Base-by-base conservation (phyloP, 2,329 filamentous ascomycete genomes). In the Ascochyta rabiei region DNA sequence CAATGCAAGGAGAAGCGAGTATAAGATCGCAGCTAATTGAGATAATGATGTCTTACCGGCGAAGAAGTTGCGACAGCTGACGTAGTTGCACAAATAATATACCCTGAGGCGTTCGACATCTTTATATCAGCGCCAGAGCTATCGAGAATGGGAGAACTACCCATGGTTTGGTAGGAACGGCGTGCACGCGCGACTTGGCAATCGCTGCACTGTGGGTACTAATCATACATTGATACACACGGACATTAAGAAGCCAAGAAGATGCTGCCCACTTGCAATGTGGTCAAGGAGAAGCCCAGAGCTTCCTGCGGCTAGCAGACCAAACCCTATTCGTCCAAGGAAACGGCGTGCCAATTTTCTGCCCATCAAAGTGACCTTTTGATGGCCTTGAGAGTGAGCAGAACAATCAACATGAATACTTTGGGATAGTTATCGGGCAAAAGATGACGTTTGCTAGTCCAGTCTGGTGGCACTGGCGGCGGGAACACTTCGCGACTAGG, bases 391-490 rank as follows among this genome's bases (percentile, higher is more conserved):
- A 6, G 21, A 35, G 19, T 39, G 50, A 45, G 50, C 50, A 48
- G 44, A 43, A 26, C 26, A 19, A 35, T 18, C 33, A 16, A 18
- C 35, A 18, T 16, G n/a, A 37, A 41, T 24, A 18, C 1, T n/a
- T 15, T 23, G 21, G 6, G 26, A 33, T 38, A 9, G 12, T 7
- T 28, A 12, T 54, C 19, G 39, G 24, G 28, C 10, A 28, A 5
- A 42, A 38, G 18, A 46, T 55, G 52, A 49, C 52, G 52, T 46
- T 49, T 24, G 41, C 35, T 8, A 19, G 45, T 15, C n/a, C 23
- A 15, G 33, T 44, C n/a, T 41, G 31, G 43, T 38, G 38, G 24
- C 24, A 53, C 43, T 44, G 18, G 40, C 52, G 39, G 35, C 52
- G 46, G 52, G 28, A 48, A 37, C 21, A 30, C 18, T 24, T 54